Evolutionary conservation across 306 rosid genomes (phyloP).

Genomic region (Cajanus cajan): DNA sequence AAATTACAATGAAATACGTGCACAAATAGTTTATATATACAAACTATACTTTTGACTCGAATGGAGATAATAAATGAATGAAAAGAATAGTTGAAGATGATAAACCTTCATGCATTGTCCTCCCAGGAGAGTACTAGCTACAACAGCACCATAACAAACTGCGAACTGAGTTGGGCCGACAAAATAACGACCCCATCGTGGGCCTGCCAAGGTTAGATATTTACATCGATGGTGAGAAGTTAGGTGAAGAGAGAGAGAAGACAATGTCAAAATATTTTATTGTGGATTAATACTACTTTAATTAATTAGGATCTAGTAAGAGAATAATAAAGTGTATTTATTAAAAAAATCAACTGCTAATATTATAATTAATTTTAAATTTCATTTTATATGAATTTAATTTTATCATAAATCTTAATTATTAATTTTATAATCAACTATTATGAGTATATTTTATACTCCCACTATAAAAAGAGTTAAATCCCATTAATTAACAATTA

Average conservation of each 20-base stretch:
- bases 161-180: conserved; percentile 73
- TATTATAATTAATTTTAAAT: too few relatives aligned
- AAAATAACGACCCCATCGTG: conserved; percentile 65
- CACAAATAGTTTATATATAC: not conserved
- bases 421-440: too few relatives aligned
- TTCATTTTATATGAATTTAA: too few relatives aligned
- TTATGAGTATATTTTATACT: too few relatives aligned
- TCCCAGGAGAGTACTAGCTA: conserved; percentile 59
- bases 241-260: not conserved
- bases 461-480: too few relatives aligned
- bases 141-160: conserved; percentile 72
- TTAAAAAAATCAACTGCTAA: too few relatives aligned
- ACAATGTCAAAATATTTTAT: too few relatives aligned
- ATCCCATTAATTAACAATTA: too few relatives aligned
- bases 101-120: conserved; percentile 94
- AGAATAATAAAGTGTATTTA: too few relatives aligned
- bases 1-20: not conserved
- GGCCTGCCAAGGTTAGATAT: conserved; percentile 44
- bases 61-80: not conserved
- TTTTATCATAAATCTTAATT: too few relatives aligned
- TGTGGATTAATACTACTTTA: too few relatives aligned
- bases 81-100: not conserved
- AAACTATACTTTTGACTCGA: not conserved
- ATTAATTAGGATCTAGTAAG: too few relatives aligned
- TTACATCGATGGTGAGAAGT: not conserved